Evolutionary conservation across 108 stramenopile genomes (phyloP).

Genomic region (Discostella stelligeroides): DNA sequence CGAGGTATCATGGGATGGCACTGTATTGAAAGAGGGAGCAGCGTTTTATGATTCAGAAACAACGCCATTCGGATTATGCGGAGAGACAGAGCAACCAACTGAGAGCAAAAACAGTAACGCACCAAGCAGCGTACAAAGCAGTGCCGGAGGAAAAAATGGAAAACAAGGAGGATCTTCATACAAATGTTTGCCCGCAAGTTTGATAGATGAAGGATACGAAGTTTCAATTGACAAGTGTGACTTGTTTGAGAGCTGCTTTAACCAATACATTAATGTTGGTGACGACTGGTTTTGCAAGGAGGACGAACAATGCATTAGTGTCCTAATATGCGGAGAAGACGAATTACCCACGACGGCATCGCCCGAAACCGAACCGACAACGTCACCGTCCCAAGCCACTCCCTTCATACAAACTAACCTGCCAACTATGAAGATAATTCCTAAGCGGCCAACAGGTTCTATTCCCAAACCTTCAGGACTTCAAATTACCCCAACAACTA

Average conservation of each 20-base stretch:
- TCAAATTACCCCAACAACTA: conserved; percentile 8
- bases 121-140: background rate
- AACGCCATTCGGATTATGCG: conserved; percentile 36
- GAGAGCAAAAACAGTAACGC: conserved; percentile 1
- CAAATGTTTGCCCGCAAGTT: conserved; percentile 24
- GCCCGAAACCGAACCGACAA: too few species aligned
- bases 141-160: background rate
- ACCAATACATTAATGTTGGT: conserved; percentile 32
- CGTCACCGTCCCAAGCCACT: background rate
- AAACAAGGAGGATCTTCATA: conserved; percentile 7
- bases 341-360: background rate
- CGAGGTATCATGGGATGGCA: conserved; percentile 34
- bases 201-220: conserved; percentile 31
- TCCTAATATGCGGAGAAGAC: conserved; percentile 15
- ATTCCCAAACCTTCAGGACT: too few species aligned
- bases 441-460: too few species aligned
- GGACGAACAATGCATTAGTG: conserved; percentile 23
- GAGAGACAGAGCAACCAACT: conserved; percentile 26
- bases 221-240: conserved; percentile 41
- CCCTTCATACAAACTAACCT: background rate
- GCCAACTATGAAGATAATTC: background rate
- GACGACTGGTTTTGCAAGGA: conserved; percentile 47
- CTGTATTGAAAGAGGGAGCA: conserved; percentile 27
- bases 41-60: conserved; percentile 42
- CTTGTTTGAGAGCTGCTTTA: conserved; percentile 37